Conservation (phyloP, 331 rosid species). For the Dryas integrifolia region DNA sequence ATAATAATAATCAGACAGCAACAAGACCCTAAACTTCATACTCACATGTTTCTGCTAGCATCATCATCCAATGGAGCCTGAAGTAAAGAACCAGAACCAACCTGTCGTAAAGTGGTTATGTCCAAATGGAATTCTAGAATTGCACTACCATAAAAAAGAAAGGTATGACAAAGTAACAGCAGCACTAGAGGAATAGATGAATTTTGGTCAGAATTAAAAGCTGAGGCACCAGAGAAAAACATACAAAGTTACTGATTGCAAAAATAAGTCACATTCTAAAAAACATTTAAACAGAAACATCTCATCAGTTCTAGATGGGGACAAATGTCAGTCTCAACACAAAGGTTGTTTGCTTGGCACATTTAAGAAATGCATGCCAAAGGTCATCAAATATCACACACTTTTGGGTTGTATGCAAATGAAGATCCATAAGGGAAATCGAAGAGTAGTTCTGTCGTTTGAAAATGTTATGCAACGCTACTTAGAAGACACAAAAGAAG, state of each 20-base stretch:
- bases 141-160: slow-evolving; percentile 5
- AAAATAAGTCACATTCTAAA: slow-evolving; percentile 4
- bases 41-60: slow-evolving; percentile 75
- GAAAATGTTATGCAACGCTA: not conserved
- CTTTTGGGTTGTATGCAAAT: not conserved
- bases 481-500: not conserved
- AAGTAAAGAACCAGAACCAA: slow-evolving; percentile 87
- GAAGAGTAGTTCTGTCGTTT: too few species aligned
- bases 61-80: slow-evolving; percentile 93
- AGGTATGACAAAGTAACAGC: not conserved
- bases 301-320: not conserved
- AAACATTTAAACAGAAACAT: not conserved
- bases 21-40: slow-evolving; percentile 28
- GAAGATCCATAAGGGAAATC: not conserved
- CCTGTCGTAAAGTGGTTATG: slow-evolving; percentile 43
- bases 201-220: not conserved
- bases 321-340: not conserved
- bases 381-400: not conserved
- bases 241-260: not conserved
- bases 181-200: not conserved
- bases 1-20: slow-evolving; percentile 11
- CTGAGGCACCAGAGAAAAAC: not conserved
- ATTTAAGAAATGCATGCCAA: not conserved
- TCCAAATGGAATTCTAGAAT: not conserved
- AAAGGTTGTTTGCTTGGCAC: not conserved